These are phyloP conservation scores for Botryobasidium botryosum DNA, from an alignment of 768 basidiomycete species.

Conservation along the genomic window DNA sequence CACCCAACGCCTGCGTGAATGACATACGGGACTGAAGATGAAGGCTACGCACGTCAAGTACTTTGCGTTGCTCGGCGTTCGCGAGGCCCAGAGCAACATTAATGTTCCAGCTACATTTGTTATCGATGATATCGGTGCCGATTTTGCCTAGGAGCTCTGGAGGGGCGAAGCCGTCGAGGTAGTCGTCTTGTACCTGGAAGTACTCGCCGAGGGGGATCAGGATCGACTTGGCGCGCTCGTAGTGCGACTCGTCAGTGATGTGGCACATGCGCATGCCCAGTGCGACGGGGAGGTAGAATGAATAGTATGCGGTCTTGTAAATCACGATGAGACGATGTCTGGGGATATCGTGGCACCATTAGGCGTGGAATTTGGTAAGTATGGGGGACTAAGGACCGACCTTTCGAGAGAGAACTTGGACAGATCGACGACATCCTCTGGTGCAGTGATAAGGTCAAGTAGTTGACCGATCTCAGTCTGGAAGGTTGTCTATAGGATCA, in stretches of 20 bases:
- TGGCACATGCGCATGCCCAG: conserved; percentile 69
- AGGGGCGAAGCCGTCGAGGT: conserved; percentile 78
- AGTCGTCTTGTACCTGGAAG: conserved; percentile 98
- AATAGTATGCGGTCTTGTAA: conserved; percentile 97
- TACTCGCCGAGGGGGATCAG: conserved; percentile 90
- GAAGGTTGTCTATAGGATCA: conserved; percentile 39
- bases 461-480: conserved; percentile 95
- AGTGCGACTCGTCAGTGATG: conserved; percentile 44
- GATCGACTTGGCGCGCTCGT: conserved; percentile 60
- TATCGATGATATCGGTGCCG: conserved; percentile 95
- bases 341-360: conserved; percentile 1
- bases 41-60: conserved; percentile 25
- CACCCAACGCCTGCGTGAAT: neutral
- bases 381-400: conserved; percentile 24
- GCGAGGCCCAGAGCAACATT: conserved; percentile 56
- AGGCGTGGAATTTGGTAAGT: neutral
- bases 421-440: conserved; percentile 78
- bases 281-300: conserved; percentile 96
- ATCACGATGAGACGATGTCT: conserved; percentile 86
- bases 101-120: conserved; percentile 96
- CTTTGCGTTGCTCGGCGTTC: conserved; percentile 25
- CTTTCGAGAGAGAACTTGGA: conserved; percentile 74
- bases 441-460: conserved; percentile 89
- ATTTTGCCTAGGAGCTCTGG: conserved; percentile 92
- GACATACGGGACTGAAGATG: neutral